Percentiles rank a stretch among this genome's conserved stretches.
These are phyloP conservation scores for Neurospora terricola DNA, from an alignment of 495 filamentous ascomycete species.

Conservation along the genomic window DNA sequence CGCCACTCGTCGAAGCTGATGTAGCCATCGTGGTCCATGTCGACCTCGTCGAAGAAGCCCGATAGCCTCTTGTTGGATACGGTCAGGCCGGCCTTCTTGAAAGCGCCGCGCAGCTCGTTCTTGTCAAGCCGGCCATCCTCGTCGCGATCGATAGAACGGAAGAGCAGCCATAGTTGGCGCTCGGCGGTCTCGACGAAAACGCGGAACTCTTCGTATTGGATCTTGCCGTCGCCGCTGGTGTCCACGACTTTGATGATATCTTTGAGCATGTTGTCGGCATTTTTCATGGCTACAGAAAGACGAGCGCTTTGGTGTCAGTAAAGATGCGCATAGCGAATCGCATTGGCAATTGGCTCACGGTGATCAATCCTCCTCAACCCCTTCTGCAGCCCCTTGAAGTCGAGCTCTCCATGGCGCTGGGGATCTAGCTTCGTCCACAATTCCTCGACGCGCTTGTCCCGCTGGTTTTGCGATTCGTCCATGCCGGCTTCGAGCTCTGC, in stretches of 20 bases:
- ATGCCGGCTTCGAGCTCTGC: slow-evolving; percentile 33
- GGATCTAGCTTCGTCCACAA: slow-evolving; percentile 77
- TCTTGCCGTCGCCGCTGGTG: slow-evolving; percentile 74
- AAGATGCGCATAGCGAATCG: background rate
- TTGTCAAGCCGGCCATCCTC: slow-evolving; percentile 84
- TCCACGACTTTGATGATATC: slow-evolving; percentile 75
- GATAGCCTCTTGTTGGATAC: slow-evolving; percentile 70
- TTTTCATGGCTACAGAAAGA: slow-evolving; percentile 64
- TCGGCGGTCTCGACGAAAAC: slow-evolving; percentile 81
- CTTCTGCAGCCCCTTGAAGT: slow-evolving; percentile 70
- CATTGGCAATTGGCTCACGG: slow-evolving; percentile 48
- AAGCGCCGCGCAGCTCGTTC: slow-evolving; percentile 66
- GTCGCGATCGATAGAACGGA: slow-evolving; percentile 79
- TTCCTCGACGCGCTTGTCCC: slow-evolving; percentile 65
- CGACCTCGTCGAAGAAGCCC: slow-evolving; percentile 80
- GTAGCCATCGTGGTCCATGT: slow-evolving; percentile 76
- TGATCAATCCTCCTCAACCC: slow-evolving; percentile 86
- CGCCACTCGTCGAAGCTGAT: slow-evolving; percentile 95
- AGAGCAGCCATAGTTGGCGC: slow-evolving; percentile 66
- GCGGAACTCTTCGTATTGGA: slow-evolving; percentile 87
- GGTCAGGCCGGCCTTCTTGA: slow-evolving; percentile 64
- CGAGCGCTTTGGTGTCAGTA: slow-evolving; percentile 12
- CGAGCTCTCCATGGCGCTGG: slow-evolving; percentile 63
- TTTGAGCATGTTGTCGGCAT: slow-evolving; percentile 78
- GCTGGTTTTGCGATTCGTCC: slow-evolving; percentile 58